These are phyloP conservation scores for Fusarium sp. DNA, from an alignment of 2,329 filamentous ascomycete genomes.

Conservation along the genomic window DNA sequence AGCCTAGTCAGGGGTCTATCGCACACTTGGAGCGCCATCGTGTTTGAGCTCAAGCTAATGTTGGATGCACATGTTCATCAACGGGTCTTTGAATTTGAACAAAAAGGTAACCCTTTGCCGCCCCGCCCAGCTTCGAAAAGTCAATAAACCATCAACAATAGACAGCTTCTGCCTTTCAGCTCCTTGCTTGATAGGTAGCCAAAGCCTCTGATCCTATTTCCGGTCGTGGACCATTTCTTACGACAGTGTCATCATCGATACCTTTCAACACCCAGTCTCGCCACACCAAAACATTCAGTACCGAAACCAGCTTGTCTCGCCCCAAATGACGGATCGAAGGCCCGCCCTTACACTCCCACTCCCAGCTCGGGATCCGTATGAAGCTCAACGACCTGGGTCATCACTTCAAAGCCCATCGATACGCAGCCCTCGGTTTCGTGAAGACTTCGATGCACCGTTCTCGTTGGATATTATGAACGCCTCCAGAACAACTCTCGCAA, in stretches of 20 bases:
- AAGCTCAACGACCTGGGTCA: conserved; percentile 38
- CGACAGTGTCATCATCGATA: conserved; percentile 15
- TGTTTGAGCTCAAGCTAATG: conserved; percentile 33
- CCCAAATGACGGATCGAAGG: conserved; percentile 47
- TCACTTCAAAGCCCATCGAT: conserved; percentile 39
- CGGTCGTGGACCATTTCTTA: not conserved
- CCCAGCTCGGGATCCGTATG: conserved; percentile 38
- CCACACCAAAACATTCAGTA: conserved; percentile 3
- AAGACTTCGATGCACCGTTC: conserved; percentile 56
- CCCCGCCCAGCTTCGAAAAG: conserved; percentile 16
- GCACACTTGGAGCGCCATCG: conserved; percentile 36
- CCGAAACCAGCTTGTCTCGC: conserved; percentile 32
- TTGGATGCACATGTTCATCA: conserved; percentile 38
- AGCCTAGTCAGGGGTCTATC: conserved; percentile 48
- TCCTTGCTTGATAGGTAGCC: conserved; percentile 1
- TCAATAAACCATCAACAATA: conserved; percentile 32
- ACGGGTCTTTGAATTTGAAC: conserved; percentile 30
- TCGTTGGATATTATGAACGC: conserved; percentile 52
- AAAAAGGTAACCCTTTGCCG: conserved; percentile 35
- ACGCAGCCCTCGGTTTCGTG: conserved; percentile 52
- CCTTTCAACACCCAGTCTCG: not conserved
- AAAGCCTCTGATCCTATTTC: conserved; percentile 3
- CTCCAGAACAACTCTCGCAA: conserved; percentile 47
- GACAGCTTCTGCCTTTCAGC: conserved; percentile 7
- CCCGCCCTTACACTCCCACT: conserved; percentile 48